Evolutionary conservation across 1,284 basidiomycete genomes (phyloP).

Genomic region (Sparassis latifolia): DNA sequence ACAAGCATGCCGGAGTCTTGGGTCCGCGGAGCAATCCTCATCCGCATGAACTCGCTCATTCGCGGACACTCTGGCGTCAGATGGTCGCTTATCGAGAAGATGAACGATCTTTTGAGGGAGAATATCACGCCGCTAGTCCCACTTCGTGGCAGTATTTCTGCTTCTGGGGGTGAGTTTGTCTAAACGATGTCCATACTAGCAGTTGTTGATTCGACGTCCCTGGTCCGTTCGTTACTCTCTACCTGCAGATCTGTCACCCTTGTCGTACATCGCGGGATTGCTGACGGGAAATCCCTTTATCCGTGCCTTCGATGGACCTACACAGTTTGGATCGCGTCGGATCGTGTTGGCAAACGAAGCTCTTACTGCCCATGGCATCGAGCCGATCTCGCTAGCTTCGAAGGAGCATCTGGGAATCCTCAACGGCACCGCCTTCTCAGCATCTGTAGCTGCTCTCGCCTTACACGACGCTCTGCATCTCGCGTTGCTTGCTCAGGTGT

Average conservation of each 20-base stretch:
- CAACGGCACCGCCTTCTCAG: constrained; percentile 82
- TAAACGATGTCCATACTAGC: background rate
- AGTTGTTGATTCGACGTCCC: too few species aligned
- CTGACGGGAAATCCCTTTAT: constrained; percentile 78
- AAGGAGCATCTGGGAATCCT: constrained; percentile 82
- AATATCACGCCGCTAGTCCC: constrained; percentile 80
- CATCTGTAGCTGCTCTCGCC: constrained; percentile 52
- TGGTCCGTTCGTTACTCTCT: background rate
- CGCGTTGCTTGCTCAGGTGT: constrained; percentile 64
- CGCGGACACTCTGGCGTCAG: constrained; percentile 84
- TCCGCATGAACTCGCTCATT: constrained; percentile 83
- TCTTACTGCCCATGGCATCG: constrained; percentile 55
- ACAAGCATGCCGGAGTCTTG: constrained; percentile 80
- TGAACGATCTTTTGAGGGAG: constrained; percentile 66
- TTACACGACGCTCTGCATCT: constrained; percentile 72
- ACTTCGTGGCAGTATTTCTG: constrained; percentile 75
- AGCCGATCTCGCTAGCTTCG: constrained; percentile 64
- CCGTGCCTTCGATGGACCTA: constrained; percentile 59
- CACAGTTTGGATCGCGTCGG: constrained; percentile 42
- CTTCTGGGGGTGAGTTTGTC: constrained; percentile 59
- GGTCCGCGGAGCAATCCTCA: constrained; percentile 81
- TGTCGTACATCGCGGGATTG: constrained; percentile 80
- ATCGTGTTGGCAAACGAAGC: constrained; percentile 63
- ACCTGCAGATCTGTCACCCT: constrained; percentile 58
- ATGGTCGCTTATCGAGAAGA: constrained; percentile 74